Percentiles rank a stretch among this genome's conserved stretches.
phyloP scores from a whole-genome alignment of 2,329 filamentous ascomycete species.

The Pestalotiopsis sp. region DNA sequence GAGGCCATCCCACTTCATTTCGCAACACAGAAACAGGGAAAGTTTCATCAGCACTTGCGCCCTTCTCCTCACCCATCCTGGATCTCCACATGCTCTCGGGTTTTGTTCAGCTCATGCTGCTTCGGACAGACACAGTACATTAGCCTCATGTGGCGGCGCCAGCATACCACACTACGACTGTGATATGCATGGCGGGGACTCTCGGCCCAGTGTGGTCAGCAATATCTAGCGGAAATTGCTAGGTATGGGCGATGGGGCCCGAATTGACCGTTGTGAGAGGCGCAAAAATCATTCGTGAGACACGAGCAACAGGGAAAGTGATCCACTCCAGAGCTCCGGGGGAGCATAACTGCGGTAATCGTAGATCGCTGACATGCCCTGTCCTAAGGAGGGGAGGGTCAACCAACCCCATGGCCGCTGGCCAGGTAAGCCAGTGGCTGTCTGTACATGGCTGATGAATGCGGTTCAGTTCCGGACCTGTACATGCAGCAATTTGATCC shows the following conservation, averaged over 20 bases:
- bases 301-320: conserved; percentile 3
- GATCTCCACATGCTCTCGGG: not conserved
- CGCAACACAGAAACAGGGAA: conserved; percentile 6
- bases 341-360: conserved; percentile 4
- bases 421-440: not conserved
- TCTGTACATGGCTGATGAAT: not conserved
- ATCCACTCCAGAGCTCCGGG: conserved; percentile 4
- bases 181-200: not conserved
- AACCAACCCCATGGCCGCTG: not conserved
- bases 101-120: not conserved
- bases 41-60: not conserved
- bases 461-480: not conserved
- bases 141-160: conserved; percentile 9
- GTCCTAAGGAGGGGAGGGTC: not conserved
- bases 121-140: not conserved
- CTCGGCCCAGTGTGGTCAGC: not conserved
- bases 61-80: not conserved
- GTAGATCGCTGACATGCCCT: conserved; percentile 3
- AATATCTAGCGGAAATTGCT: conserved; percentile 4
- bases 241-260: not conserved
- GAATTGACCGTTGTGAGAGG: not conserved
- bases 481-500: not conserved
- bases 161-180: not conserved
- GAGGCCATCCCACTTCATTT: conserved; percentile 2
- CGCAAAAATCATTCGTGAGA: conserved; percentile 6